phyloP scores from a whole-genome alignment of 129 eudicot species.

The Oenanthe sinensis region DNA sequence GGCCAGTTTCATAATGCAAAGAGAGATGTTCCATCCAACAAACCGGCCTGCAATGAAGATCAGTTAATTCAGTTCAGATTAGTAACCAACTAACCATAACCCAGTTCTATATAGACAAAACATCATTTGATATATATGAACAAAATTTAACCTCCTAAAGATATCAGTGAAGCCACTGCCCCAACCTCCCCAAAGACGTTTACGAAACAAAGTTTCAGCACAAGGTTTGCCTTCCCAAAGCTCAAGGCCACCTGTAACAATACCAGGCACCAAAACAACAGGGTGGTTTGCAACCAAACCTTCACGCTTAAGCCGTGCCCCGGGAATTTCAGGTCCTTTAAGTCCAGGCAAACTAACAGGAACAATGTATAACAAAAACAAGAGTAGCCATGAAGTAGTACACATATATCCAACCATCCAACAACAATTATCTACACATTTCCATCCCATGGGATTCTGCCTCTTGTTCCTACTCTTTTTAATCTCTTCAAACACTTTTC shows the following conservation, averaged over 20 bases:
- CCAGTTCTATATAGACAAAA: neutral
- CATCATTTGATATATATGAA: neutral
- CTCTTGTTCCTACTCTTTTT: slow-evolving; percentile 15
- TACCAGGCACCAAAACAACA: slow-evolving; percentile 86
- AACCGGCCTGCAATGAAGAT: slow-evolving; percentile 48
- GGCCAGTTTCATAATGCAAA: slow-evolving; percentile 85
- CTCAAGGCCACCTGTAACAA: slow-evolving; percentile 93
- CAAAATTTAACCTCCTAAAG: neutral
- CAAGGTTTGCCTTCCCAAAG: slow-evolving; percentile 97
- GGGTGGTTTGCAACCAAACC: slow-evolving; percentile 74
- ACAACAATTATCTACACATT: slow-evolving; percentile 62
- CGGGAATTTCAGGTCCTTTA: slow-evolving; percentile 59
- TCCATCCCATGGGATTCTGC: slow-evolving; percentile 34
- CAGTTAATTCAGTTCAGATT: neutral
- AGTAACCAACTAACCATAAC: neutral
- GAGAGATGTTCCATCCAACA: slow-evolving; percentile 98
- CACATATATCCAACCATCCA: slow-evolving; percentile 72
- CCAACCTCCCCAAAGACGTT: slow-evolving; percentile 88
- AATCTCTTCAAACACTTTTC: slow-evolving; percentile 8
- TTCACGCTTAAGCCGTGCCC: slow-evolving; percentile 66
- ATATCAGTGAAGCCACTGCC: slow-evolving; percentile 47
- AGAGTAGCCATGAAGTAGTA: slow-evolving; percentile 71
- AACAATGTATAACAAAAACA: slow-evolving; percentile 52
- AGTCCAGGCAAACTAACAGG: slow-evolving; percentile 54
- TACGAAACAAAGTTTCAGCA: slow-evolving; percentile 61